Evolutionary conservation across 1,284 basidiomycete species (phyloP), one percentile per base, ranked within the genome.

Genomic region (Tilletia walkeri): DNA sequence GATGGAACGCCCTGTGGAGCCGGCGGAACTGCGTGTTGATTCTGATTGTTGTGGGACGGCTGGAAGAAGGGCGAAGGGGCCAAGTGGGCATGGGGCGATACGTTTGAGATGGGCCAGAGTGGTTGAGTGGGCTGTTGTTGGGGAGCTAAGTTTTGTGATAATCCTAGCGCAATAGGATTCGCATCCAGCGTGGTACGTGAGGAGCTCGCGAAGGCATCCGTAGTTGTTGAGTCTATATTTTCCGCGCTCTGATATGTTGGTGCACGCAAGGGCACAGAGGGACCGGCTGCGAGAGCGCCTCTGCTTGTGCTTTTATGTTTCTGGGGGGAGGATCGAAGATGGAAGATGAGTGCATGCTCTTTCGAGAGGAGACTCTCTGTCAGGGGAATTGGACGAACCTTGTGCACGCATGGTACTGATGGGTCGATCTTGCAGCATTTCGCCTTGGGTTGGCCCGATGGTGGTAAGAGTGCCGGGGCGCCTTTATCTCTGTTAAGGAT

Each of bases 401-500:
- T 63, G 59, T 63, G 59, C 9, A 63, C 59, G 36, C 59, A 63
- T 39, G 59, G 59, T 18, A 63, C 59, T 3, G 59, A 63, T 9
- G 59, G 59, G 20, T 63, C 59, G 38, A 63, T 63, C 36, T 63
- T 63, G 34, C 59, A 63, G 36, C 59, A 63, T 18, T 39, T 63
- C 18, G 59, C 59, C 36, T 20, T 63, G 34, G 59, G 38, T 5
- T 34, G 59, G 3, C 59, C 59, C 1, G 59, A 63, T 16, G 34
- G 34, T 9, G 59, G 59, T 4, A 63, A 34, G 14, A 63, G 59
- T 6, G 36, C 59, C 6, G 59, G 59, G 3, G 59, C 38, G 38
- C 74, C 74, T 45, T 70, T 73, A 56, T 79, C 78, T 39, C 69
- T 66, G 53, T 79, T 76, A 30, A 79, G 73, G 68, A 75, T 75